These are phyloP conservation scores for Tetrahymena elliotti DNA, from an alignment of 73 alveolate species.

Conservation along the genomic window DNA sequence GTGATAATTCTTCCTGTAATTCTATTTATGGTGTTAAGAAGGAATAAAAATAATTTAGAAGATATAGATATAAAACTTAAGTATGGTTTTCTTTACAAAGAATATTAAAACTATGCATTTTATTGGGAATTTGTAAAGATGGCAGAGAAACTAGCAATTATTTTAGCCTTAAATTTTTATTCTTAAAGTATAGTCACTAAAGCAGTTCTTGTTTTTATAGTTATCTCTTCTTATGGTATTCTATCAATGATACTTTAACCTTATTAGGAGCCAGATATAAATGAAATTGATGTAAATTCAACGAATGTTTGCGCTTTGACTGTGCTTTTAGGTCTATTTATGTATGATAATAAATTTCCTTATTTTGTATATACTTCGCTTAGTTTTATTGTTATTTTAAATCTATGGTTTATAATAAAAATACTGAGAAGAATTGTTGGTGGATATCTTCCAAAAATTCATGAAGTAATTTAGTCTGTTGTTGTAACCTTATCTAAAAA, in stretches of 20 bases:
- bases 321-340: neutral
- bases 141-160: slow-evolving; percentile 11
- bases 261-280: neutral
- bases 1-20: neutral
- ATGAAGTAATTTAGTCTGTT: neutral
- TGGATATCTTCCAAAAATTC: neutral
- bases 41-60: neutral
- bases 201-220: neutral
- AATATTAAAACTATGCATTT: slow-evolving; percentile 5
- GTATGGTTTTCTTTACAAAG: slow-evolving; percentile 28
- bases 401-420: neutral
- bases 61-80: neutral
- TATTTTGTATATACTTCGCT: neutral
- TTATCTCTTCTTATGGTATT: neutral
- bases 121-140: slow-evolving; percentile 25
- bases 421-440: neutral
- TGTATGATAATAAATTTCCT: neutral
- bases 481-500: neutral
- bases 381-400: neutral
- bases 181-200: neutral
- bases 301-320: neutral
- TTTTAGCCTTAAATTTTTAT: neutral
- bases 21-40: neutral
- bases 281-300: neutral
- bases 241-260: neutral